Evolutionary conservation across 2,329 filamentous ascomycete species (phyloP).

Genomic region (Bipolaris oryzae): DNA sequence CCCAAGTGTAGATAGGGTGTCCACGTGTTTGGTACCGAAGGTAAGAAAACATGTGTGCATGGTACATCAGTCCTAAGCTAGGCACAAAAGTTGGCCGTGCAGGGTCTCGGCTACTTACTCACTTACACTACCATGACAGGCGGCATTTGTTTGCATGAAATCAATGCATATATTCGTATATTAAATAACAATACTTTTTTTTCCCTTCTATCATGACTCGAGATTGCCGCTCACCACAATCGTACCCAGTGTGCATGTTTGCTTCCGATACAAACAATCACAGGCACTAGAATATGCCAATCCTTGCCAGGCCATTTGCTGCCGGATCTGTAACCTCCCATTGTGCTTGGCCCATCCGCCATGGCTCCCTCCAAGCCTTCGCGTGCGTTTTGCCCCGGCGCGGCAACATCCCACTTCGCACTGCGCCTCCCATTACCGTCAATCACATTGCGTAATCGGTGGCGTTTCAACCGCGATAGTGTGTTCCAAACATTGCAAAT

Average conservation of each 20-base stretch:
- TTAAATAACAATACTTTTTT: conserved; percentile 23
- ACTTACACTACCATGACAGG: conserved; percentile 4
- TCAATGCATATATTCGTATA: conserved; percentile 18
- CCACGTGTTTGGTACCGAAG: not conserved
- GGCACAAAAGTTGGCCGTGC: not conserved
- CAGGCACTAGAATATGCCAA: not conserved
- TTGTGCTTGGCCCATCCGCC: not conserved
- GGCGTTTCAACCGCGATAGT: conserved; percentile 4
- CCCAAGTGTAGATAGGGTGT: not conserved
- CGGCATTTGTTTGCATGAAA: conserved; percentile 7
- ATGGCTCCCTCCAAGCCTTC: not conserved
- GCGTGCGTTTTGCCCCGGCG: not conserved
- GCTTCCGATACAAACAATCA: conserved; percentile 25
- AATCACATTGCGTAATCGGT: not conserved
- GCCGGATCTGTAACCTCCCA: not conserved
- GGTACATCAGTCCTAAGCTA: not conserved
- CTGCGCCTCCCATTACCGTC: conserved; percentile 1
- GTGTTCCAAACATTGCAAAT: conserved; percentile 5
- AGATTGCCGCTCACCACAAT: not conserved
- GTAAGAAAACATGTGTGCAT: not conserved
- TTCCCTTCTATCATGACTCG: conserved; percentile 2
- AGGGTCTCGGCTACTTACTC: not conserved
- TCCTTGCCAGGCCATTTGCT: not conserved
- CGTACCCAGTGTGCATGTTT: conserved; percentile 18
- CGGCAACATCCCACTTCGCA: not conserved